A percentile compares a stretch with the other conserved stretches of the same genome.
These are phyloP conservation scores for Phanerochaete sordida DNA, from an alignment of 768 basidiomycete genomes.

Conservation along the genomic window DNA sequence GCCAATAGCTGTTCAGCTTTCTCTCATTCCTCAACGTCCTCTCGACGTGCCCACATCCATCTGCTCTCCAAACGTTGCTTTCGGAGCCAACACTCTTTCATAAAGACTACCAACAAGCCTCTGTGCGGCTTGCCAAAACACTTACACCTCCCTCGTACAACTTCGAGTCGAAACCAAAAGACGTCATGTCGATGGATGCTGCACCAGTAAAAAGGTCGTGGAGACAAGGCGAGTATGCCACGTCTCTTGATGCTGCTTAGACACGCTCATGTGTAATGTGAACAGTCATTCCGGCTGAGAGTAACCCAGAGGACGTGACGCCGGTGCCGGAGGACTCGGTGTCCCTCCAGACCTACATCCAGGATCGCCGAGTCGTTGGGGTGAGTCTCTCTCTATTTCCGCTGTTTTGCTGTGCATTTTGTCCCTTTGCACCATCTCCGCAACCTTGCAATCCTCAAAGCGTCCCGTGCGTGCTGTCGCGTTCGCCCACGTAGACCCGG, in stretches of 20 bases:
- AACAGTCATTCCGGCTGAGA: slow-evolving; percentile 35
- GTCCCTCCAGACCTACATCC: slow-evolving; percentile 68
- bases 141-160: neutral
- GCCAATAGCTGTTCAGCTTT: too few relatives aligned
- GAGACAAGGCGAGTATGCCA: neutral
- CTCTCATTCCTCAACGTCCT: too few relatives aligned
- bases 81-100: neutral
- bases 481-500: too few relatives aligned
- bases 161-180: neutral
- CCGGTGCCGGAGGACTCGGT: slow-evolving; percentile 65
- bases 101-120: neutral
- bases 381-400: slow-evolving; percentile 39
- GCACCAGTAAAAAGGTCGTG: slow-evolving; percentile 4
- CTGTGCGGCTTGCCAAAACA: neutral
- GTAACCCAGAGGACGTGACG: slow-evolving; percentile 39
- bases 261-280: neutral
- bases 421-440: too few relatives aligned
- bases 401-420: neutral
- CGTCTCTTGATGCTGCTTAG: slow-evolving; percentile 10
- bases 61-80: too few relatives aligned
- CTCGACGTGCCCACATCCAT: too few relatives aligned
- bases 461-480: too few relatives aligned
- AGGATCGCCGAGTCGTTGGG: slow-evolving; percentile 77
- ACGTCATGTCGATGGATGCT: slow-evolving; percentile 19
- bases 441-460: too few relatives aligned